phyloP scores from a whole-genome alignment of 2,329 filamentous ascomycete species.

The Thielaviopsis ethacetica region DNA sequence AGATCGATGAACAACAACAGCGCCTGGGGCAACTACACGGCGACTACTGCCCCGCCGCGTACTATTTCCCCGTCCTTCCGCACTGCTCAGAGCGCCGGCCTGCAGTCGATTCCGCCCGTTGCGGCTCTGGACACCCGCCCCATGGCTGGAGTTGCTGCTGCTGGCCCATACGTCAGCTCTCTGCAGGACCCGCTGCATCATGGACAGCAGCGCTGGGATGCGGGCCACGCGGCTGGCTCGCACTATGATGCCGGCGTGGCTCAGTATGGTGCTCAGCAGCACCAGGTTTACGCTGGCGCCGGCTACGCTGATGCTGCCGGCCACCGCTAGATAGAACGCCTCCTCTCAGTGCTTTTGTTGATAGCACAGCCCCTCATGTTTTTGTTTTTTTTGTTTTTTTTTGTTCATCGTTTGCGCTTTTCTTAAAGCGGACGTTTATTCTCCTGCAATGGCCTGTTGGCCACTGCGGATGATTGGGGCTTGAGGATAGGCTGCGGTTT shows the following conservation, averaged over 20 bases:
- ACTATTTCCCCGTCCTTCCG: constrained; percentile 28
- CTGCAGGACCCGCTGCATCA: constrained; percentile 25
- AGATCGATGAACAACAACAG: constrained; percentile 32
- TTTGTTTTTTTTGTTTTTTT: too few relatives aligned
- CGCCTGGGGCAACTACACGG: constrained; percentile 32
- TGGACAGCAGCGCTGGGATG: constrained; percentile 24
- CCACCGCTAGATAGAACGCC: constrained; percentile 14
- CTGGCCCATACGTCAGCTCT: constrained; percentile 19
- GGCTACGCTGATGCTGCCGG: constrained; percentile 27
- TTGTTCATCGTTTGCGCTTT: not conserved
- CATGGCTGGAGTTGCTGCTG: constrained; percentile 21
- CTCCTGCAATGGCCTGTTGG: not conserved
- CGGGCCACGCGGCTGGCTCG: constrained; percentile 22
- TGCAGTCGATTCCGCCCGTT: constrained; percentile 21
- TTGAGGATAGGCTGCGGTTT: not conserved
- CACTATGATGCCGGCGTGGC: constrained; percentile 24
- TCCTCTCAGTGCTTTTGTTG: constrained; percentile 18
- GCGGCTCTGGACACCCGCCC: constrained; percentile 24
- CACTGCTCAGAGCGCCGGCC: not conserved
- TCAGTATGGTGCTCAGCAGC: constrained; percentile 18
- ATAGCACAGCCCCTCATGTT: too few relatives aligned
- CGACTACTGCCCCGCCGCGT: constrained; percentile 21
- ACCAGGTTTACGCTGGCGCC: constrained; percentile 26
- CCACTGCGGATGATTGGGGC: not conserved
- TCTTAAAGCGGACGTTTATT: not conserved